These are phyloP conservation scores for Fusarium nelsonii DNA, from an alignment of 2,329 filamentous ascomycete species.

Conservation along the genomic window DNA sequence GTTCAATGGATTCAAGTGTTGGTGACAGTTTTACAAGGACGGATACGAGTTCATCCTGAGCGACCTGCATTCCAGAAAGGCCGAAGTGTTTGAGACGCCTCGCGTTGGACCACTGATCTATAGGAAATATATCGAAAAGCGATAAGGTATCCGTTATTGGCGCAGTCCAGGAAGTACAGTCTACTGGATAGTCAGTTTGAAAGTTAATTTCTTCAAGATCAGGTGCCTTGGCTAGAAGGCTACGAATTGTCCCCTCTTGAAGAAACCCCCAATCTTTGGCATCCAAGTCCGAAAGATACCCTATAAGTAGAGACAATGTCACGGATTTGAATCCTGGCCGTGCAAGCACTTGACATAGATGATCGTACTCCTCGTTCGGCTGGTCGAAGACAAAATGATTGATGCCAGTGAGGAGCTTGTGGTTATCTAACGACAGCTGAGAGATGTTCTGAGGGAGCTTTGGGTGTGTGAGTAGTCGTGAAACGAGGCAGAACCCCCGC, in stretches of 20 bases:
- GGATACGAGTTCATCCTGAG: neutral
- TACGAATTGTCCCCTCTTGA: neutral
- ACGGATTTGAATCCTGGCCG: neutral
- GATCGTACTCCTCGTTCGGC: neutral
- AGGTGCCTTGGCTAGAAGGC: neutral
- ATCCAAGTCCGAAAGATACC: neutral
- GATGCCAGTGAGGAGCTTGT: neutral
- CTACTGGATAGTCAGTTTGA: neutral
- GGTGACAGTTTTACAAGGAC: neutral
- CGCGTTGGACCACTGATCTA: neutral
- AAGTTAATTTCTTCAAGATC: neutral
- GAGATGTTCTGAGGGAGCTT: neutral
- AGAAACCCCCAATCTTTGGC: neutral
- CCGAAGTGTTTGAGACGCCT: neutral
- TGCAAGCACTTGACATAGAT: neutral
- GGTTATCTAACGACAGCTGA: neutral
- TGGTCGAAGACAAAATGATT: neutral
- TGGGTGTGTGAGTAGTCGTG: neutral
- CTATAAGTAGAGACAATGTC: neutral
- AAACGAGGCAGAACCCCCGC: neutral
- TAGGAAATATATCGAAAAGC: neutral
- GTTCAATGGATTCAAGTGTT: neutral
- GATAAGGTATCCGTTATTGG: neutral
- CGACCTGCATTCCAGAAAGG: neutral
- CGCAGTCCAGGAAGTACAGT: neutral